These are phyloP conservation scores for Acrodontium crateriforme DNA, from an alignment of 2,329 filamentous ascomycete genomes.

Conservation along the genomic window DNA sequence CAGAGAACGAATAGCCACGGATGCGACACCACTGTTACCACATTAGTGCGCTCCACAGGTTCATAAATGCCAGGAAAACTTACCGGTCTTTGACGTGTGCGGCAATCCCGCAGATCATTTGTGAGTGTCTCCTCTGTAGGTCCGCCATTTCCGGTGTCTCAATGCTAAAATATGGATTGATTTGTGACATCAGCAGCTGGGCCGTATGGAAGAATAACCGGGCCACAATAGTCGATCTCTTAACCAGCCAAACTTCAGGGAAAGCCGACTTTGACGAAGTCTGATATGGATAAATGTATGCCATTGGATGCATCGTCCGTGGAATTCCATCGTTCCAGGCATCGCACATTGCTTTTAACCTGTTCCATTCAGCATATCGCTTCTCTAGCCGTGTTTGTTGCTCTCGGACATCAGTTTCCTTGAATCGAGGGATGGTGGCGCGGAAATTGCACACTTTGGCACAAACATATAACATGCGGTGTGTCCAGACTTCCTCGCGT, in stretches of 20 bases:
- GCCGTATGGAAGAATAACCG: conserved; percentile 82
- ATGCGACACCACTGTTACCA: conserved; percentile 49
- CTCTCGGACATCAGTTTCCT: conserved; percentile 38
- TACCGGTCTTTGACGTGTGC: conserved; percentile 67
- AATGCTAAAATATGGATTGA: conserved; percentile 52
- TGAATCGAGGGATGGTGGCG: conserved; percentile 49
- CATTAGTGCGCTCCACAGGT: conserved; percentile 8
- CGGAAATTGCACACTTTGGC: conserved; percentile 80
- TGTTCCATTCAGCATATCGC: conserved; percentile 62
- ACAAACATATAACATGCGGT: conserved; percentile 77
- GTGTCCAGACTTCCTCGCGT: conserved; percentile 72
- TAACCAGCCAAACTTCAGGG: conserved; percentile 79
- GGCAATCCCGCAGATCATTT: conserved; percentile 78
- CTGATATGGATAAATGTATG: conserved; percentile 56
- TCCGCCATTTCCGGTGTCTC: conserved; percentile 52
- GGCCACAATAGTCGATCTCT: conserved; percentile 66
- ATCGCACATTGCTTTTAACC: conserved; percentile 68
- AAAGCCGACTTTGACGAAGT: conserved; percentile 60
- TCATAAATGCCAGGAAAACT: conserved; percentile 7
- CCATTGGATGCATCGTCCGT: conserved; percentile 74
- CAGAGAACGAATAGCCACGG: conserved; percentile 65
- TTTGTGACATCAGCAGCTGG: conserved; percentile 66
- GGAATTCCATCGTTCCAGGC: conserved; percentile 69
- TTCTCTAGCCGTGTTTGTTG: conserved; percentile 51
- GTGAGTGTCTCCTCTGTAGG: conserved; percentile 60